These are phyloP conservation scores for Cordyceps javanica DNA, from an alignment of 2,329 filamentous ascomycete species.

Conservation along the genomic window DNA sequence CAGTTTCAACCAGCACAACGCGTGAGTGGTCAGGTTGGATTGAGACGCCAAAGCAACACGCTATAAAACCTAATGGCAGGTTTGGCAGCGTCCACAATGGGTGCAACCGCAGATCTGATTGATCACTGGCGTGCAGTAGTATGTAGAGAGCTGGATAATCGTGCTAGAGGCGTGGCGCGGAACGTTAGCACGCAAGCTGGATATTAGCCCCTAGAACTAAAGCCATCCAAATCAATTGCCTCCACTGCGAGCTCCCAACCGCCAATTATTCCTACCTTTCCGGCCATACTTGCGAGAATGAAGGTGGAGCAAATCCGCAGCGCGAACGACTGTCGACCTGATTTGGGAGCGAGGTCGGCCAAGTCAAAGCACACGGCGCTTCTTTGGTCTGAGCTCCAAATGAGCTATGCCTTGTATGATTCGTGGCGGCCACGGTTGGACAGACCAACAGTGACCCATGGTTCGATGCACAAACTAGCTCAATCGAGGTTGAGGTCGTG, in stretches of 20 bases:
- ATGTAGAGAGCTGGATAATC: background rate
- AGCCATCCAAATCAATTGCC: background rate
- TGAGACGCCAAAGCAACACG: background rate
- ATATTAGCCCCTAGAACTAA: background rate
- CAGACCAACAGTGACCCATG: background rate
- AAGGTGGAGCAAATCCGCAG: background rate
- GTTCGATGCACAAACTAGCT: background rate
- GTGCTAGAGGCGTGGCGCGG: background rate
- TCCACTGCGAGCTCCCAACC: background rate
- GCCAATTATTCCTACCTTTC: background rate
- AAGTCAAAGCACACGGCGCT: background rate
- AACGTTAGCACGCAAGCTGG: background rate
- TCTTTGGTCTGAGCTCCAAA: background rate
- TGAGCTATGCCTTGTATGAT: background rate
- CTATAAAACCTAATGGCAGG: background rate
- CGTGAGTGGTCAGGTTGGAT: background rate
- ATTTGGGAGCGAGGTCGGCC: background rate
- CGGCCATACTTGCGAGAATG: background rate
- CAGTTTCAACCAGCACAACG: background rate
- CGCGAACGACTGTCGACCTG: background rate
- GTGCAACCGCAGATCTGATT: conserved; percentile 5
- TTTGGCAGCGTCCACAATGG: background rate
- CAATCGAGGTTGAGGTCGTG: background rate
- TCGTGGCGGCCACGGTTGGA: background rate
- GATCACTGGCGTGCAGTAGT: background rate